A percentile compares a stretch with the other conserved stretches of the same genome.
These are phyloP conservation scores for Peterozyma xylosa DNA, from an alignment of 805 yeast genomes.

Conservation along the genomic window DNA sequence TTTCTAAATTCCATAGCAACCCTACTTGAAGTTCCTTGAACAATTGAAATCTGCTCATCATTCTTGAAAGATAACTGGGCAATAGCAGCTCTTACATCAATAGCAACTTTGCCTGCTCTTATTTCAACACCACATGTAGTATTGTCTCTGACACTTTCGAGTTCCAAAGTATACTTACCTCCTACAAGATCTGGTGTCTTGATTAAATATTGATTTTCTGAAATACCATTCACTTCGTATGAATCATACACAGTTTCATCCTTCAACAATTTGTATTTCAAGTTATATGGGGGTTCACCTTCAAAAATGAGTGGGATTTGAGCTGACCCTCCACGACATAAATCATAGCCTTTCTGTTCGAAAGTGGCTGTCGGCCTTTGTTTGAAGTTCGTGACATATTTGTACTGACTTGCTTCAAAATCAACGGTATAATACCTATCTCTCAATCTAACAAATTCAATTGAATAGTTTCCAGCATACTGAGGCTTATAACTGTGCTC, in stretches of 20 bases:
- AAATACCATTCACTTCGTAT: slow-evolving; percentile 32
- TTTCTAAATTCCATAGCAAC: slow-evolving; percentile 46
- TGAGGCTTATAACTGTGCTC: slow-evolving; percentile 68
- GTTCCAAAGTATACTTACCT: slow-evolving; percentile 61
- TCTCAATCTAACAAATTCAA: slow-evolving; percentile 56
- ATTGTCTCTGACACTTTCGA: slow-evolving; percentile 66
- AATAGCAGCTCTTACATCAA: slow-evolving; percentile 63
- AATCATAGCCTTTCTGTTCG: slow-evolving; percentile 12
- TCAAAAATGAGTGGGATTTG: slow-evolving; percentile 51
- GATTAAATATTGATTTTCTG: slow-evolving; percentile 29
- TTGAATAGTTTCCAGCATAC: slow-evolving; percentile 73
- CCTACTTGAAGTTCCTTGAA: slow-evolving; percentile 51
- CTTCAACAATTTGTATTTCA: slow-evolving; percentile 63
- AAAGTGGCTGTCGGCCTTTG: slow-evolving; percentile 54
- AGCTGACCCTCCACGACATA: slow-evolving; percentile 24
- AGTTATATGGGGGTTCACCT: slow-evolving; percentile 75
- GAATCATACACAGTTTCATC: slow-evolving; percentile 38
- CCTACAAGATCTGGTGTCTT: slow-evolving; percentile 51
- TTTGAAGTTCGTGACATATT: slow-evolving; percentile 64
- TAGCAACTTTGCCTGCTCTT: slow-evolving; percentile 51
- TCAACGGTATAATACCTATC: slow-evolving; percentile 49
- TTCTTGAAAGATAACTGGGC: slow-evolving; percentile 39
- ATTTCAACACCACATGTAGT: slow-evolving; percentile 72
- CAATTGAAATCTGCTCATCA: slow-evolving; percentile 29
- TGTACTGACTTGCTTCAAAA: slow-evolving; percentile 31